Evolutionary conservation across 2,329 filamentous ascomycete species (phyloP).

Genomic region (Trichoderma simmonsii): DNA sequence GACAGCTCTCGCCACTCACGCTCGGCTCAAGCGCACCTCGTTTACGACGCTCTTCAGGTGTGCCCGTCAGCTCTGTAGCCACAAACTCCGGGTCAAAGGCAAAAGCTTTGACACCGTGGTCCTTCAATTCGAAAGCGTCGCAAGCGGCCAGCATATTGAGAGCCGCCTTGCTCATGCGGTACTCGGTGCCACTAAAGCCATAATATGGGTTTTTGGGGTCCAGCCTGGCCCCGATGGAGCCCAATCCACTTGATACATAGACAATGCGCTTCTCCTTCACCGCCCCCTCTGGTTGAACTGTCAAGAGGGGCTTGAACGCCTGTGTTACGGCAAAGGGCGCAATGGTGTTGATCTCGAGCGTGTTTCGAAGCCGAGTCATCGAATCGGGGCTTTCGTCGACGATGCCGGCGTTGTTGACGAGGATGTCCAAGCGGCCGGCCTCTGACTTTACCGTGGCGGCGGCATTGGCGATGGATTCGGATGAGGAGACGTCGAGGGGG

Average conservation of each 20-base stretch:
- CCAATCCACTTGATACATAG: constrained; percentile 34
- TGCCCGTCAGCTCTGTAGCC: constrained; percentile 32
- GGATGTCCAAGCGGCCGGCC: constrained; percentile 37
- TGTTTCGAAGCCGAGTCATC: constrained; percentile 22
- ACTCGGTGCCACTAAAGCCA: constrained; percentile 17
- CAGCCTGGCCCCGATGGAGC: constrained; percentile 30
- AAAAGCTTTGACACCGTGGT: constrained; percentile 32
- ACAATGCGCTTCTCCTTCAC: constrained; percentile 26
- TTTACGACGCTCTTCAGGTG: constrained; percentile 17
- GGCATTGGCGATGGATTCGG: constrained; percentile 24
- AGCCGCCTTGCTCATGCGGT: constrained; percentile 37
- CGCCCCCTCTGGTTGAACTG: constrained; percentile 22
- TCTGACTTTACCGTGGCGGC: constrained; percentile 21
- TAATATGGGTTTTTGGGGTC: constrained; percentile 1
- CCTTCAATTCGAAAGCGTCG: constrained; percentile 24
- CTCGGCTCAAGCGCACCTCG: constrained; percentile 3
- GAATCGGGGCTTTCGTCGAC: constrained; percentile 42
- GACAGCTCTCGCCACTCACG: constrained; percentile 9
- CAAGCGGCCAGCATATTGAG: constrained; percentile 36
- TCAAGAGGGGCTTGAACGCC: constrained; percentile 32
- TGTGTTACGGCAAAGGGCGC: constrained; percentile 30
- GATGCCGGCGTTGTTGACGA: constrained; percentile 36
- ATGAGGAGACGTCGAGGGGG: constrained; percentile 26
- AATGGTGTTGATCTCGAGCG: constrained; percentile 45
- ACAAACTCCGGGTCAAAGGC: constrained; percentile 35